Evolutionary conservation across 352 stramenopile genomes (phyloP), one percentile per base, ranked within the genome.

Genomic region (Phytophthora pini): DNA sequence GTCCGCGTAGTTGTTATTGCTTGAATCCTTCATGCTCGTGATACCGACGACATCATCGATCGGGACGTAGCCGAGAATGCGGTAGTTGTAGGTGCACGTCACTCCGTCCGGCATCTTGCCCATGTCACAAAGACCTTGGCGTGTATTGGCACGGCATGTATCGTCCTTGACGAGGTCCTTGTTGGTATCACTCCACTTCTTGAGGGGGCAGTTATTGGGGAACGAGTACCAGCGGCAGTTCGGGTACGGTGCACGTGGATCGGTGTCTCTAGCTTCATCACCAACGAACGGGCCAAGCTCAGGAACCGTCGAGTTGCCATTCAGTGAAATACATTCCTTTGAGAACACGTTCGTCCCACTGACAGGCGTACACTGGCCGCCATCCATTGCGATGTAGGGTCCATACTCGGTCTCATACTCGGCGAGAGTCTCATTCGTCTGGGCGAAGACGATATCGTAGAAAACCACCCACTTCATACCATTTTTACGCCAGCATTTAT

Each of bases 11-110:
- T 70, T 63, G 51, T 64, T 75, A 13, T 43, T 36, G 13, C 9
- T 36, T 12, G 31, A 36, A 12, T 36, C 9, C 2, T n/a, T 72
- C 44, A 89, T 61, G 46, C 48, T 43, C 9, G 84, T 92, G 72
- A 93, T 93, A 40, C 84, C 84, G 4, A 93, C 84, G 32, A 93
- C 58, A 45, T 90, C 84, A 45, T 93, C 86, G 48, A 94, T 77
- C 5, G 71, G 57, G 2, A 94, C 65, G 52, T 81, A 90, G 13
- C 84, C 84, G 29, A 93, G 72, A 26, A 78, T 73, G 12, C 76
- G 70, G 65, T 87, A 90, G 41, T 74, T 79, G 68, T 79, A 93
- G 5, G 80, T 80, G 67, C 84, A 93, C 38, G 54, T 79, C n/a
- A 69, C 49, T n/a, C 84, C 84, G 45, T 93, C 80, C 0, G 82